These are phyloP conservation scores for Leccinum ponderosum DNA, from an alignment of 1,284 basidiomycete species.

Conservation along the genomic window DNA sequence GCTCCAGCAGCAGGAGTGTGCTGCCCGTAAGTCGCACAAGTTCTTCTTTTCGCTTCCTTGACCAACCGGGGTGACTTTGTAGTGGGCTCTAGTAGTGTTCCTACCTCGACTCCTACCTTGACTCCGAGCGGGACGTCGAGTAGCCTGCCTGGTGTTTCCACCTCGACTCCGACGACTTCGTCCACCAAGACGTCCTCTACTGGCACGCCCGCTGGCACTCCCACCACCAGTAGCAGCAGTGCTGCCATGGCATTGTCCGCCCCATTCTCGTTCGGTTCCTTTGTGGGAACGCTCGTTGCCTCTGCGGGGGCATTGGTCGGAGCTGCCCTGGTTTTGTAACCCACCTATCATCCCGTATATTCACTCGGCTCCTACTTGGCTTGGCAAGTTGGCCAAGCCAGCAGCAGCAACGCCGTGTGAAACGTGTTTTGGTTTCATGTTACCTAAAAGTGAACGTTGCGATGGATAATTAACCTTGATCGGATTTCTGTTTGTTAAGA, in stretches of 20 bases:
- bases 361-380: not conserved
- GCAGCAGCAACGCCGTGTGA: not conserved
- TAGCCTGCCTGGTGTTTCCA: not conserved
- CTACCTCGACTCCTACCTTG: not conserved
- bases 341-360: not conserved
- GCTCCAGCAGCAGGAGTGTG: slow-evolving; percentile 17
- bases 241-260: slow-evolving; percentile 20
- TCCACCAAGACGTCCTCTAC: not conserved
- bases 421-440: slow-evolving; percentile 3
- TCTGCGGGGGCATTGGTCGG: slow-evolving; percentile 29
- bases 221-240: not conserved
- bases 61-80: not conserved
- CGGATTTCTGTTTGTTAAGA: too few species aligned
- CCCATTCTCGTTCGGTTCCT: slow-evolving; percentile 16
- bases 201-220: not conserved
- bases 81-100: not conserved
- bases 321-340: slow-evolving; percentile 27
- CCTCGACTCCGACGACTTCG: not conserved
- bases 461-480: not conserved
- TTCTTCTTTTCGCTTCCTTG: too few species aligned
- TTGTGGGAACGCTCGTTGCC: slow-evolving; percentile 26
- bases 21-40: slow-evolving; percentile 7
- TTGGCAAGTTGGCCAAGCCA: slow-evolving; percentile 2
- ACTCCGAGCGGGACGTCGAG: not conserved
- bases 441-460: not conserved